Base-by-base conservation (phyloP, 805 yeast genomes). In the Candida ortonii region DNA sequence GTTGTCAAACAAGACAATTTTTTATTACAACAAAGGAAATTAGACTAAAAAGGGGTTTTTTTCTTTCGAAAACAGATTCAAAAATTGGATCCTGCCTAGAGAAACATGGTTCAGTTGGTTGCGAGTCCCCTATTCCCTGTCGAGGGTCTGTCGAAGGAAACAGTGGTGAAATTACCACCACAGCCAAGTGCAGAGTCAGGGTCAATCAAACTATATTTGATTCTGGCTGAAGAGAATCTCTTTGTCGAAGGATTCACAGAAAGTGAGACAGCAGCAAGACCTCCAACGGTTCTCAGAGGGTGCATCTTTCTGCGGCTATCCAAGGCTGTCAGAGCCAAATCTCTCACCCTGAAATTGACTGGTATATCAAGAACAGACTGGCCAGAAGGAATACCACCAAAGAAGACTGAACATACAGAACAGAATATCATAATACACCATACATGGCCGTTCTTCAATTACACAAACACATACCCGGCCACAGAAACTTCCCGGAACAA, bases 371-470 rank as follows among this genome's bases (percentile, higher is more conserved):
- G 84, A 45, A 89, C 96, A 0, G 96, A 89, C 41, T 89, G 97
- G 96, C 97, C 97, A 3, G 97, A 93, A 53, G 98, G 98, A 2
- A 89, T 90, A 13, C 97, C 97, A 0, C 96, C 97, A 0, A 85
- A 83, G 54, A 78, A 79, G 46, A 66, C 67, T 12, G 83, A 78
- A 10, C 79, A 74, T 41, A 57, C 60, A 21, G 98, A 93, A 47
- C 57, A 71, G 15, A 74, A 73, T 42, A 83, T 75, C 33, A 55
- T 89, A 16, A 71, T 86, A 18, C 71, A 76, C 32, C 97, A 90
- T 55, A 78, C 84, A 5, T 93, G 98, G 98, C 93, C 95, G 0
- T 87, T 93, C 55, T 90, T 76, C 67, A 67, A 64, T 30, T 58
- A 57, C 28, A 50, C 60, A 50, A 64, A 50, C 39, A 16, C 30